A percentile compares a stretch with the other conserved stretches of the same genome.
phyloP scores from a whole-genome alignment of 768 basidiomycete genomes.

The Strobilomyces dryophilus region DNA sequence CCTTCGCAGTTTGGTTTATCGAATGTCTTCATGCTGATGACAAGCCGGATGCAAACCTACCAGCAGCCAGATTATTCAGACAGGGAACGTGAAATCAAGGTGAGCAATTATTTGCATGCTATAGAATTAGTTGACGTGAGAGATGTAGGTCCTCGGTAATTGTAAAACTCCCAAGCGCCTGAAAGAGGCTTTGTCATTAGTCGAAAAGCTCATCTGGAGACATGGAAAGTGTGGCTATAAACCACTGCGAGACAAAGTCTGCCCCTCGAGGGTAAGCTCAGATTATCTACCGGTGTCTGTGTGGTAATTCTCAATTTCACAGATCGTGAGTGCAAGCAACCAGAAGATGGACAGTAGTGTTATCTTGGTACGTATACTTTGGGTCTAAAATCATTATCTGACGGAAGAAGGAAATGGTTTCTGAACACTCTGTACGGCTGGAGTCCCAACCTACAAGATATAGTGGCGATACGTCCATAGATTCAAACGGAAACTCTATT shows the following conservation, averaged over 20 bases:
- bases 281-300: background rate
- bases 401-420: slow-evolving; percentile 62
- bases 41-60: slow-evolving; percentile 25
- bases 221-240: slow-evolving; percentile 71
- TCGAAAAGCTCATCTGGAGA: slow-evolving; percentile 61
- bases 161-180: slow-evolving; percentile 75
- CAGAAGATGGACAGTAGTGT: slow-evolving; percentile 53
- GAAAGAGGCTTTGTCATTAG: slow-evolving; percentile 46
- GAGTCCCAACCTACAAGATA: slow-evolving; percentile 46
- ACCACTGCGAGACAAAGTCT: slow-evolving; percentile 56
- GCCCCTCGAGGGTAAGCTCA: slow-evolving; percentile 66
- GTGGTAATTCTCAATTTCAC: background rate
- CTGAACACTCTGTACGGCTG: slow-evolving; percentile 57
- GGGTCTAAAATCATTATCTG: background rate
- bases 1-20: slow-evolving; percentile 70
- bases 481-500: slow-evolving; percentile 49
- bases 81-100: slow-evolving; percentile 70
- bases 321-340: slow-evolving; percentile 40
- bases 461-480: slow-evolving; percentile 43
- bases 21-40: slow-evolving; percentile 46
- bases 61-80: slow-evolving; percentile 51
- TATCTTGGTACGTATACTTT: slow-evolving; percentile 48
- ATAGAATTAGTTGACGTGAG: background rate
- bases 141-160: slow-evolving; percentile 35
- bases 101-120: slow-evolving; percentile 19